Evolutionary conservation across 73 alveolate genomes (phyloP).

Genomic region (Paramecium sexaurelia): DNA sequence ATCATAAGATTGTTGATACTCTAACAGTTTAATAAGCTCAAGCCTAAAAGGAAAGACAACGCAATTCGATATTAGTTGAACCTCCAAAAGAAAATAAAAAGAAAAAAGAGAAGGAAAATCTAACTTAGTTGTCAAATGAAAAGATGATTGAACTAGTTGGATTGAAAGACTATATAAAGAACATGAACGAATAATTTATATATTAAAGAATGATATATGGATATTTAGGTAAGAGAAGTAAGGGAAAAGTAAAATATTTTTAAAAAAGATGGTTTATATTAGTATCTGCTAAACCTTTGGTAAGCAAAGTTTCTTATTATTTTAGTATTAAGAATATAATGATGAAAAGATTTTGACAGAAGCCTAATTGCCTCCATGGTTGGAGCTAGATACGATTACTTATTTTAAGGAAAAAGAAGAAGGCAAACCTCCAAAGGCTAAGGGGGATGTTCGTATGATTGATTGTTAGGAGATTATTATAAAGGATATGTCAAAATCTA

Average conservation of each 20-base stretch:
- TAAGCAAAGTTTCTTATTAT: slow-evolving; percentile 23
- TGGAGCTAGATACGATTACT: slow-evolving; percentile 78
- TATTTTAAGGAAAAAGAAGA: slow-evolving; percentile 68
- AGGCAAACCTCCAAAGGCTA: slow-evolving; percentile 74
- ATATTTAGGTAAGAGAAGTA: slow-evolving; percentile 82
- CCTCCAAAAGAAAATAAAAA: slow-evolving; percentile 40
- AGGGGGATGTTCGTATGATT: slow-evolving; percentile 72
- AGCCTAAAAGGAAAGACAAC: slow-evolving; percentile 54
- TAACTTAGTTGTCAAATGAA: slow-evolving; percentile 23
- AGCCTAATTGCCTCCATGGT: slow-evolving; percentile 79
- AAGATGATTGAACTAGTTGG: slow-evolving; percentile 73
- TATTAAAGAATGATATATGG: slow-evolving; percentile 79
- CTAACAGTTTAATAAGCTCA: slow-evolving; percentile 32
- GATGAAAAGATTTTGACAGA: slow-evolving; percentile 79
- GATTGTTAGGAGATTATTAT: slow-evolving; percentile 73
- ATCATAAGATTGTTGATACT: background rate
- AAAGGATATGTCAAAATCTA: slow-evolving; percentile 83
- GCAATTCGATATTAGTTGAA: slow-evolving; percentile 58
- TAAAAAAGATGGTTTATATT: slow-evolving; percentile 82
- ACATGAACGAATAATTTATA: slow-evolving; percentile 65
- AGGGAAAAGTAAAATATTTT: slow-evolving; percentile 78
- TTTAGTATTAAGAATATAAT: slow-evolving; percentile 49
- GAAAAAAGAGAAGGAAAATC: background rate
- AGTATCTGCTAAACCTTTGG: slow-evolving; percentile 82
- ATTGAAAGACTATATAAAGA: slow-evolving; percentile 70